Base-by-base conservation (phyloP, 257 asterid genomes). In the Nicotiana attenuata region DNA sequence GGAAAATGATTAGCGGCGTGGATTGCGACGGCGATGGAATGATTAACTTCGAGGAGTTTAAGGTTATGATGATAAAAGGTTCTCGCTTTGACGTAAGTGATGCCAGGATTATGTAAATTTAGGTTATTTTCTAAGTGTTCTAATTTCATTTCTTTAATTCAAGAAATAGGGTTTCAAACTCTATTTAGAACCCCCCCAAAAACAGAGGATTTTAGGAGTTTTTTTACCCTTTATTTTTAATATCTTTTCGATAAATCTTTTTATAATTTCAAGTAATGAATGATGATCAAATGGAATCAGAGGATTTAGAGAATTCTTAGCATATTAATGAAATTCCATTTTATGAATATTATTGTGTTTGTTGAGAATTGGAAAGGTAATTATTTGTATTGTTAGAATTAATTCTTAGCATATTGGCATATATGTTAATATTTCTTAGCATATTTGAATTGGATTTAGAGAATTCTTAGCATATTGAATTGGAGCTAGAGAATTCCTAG, bases 31-130 rank as follows among this genome's bases (percentile, higher is more conserved):
- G 98, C 11, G 91, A 89, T 22, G 98, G 98, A 2, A 82, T 84
- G 85, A 93, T 95, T n/a, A 82, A 85, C 59, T 95, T 95, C 65
- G 96, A 95, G 3, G 99, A 95, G 82, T 95, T 95, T 80, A 93
- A 90, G 92, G 94, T 87, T 19, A 95, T 95, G 98, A 95, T 95
- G 99, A 86, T 73, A 76, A 85, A 78, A 85, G 98, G 97, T 0
- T 92, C 91, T 7, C 84, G 91, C 2, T 87, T 91, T 22, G 93
- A 82, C 20, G 80, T 82, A 1, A 24, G 14, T 5, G 22, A 75
- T 47, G 80, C 10, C 0, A 50, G 3, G 1, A 50, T 75, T 75
- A 38, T 15, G 45, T 75, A 75, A 73, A 73, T 73, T 47, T 50
- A 24, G 41, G 24, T 47, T 47, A 2, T 73, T 47, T 47, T 13